Base-by-base conservation (phyloP, 192 early-diverging fungal genomes). In the Coemansia asiatica region DNA sequence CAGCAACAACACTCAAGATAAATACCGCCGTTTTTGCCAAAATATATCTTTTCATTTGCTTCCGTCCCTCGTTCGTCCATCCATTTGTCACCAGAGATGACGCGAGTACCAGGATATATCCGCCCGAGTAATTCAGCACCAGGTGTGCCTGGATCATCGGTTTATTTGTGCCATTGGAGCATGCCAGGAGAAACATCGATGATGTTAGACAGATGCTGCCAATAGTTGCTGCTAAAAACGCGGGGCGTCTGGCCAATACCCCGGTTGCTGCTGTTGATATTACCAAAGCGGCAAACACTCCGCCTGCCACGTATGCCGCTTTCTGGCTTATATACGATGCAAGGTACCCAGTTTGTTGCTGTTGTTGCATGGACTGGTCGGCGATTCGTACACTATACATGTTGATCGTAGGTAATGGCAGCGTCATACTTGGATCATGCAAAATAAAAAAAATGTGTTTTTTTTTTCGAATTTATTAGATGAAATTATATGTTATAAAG, bases 101-200 rank as follows among this genome's bases (percentile, higher is more conserved):
- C 31, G 63, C 60, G 10, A 58, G 12, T 0, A 69, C 33, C 1
- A 80, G 56, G 0, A 71, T 33, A 16, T 61, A 63, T 12, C 64
- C 72, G 12, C 68, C 69, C 9, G 27, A 33, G 16, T 72, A 60
- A 9, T 71, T 54, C 12, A 80, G 65, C 4, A 71, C 40, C 8
- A 66, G 18, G 5, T 64, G 60, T 19, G 62, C 63, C 48, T 63
- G 26, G 50, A 71, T 71, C 54, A 75, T 72, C 12, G 44, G 26
- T 48, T 57, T 61, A 16, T 22, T 23, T 25, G 51, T 18, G 9
- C 8, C 8, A 1, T 33, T 38, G 19, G 73, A 53, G 4, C 72
- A 64, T 16, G 61, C 77, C 10, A 72, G 68, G 23, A 80, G 63
- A 36, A 80, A 74, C 29, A 68, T 31, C 10, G 77, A 74, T 5